These are phyloP conservation scores for Corniculantispora saksenae DNA, from an alignment of 2,329 filamentous ascomycete species.

Conservation along the genomic window DNA sequence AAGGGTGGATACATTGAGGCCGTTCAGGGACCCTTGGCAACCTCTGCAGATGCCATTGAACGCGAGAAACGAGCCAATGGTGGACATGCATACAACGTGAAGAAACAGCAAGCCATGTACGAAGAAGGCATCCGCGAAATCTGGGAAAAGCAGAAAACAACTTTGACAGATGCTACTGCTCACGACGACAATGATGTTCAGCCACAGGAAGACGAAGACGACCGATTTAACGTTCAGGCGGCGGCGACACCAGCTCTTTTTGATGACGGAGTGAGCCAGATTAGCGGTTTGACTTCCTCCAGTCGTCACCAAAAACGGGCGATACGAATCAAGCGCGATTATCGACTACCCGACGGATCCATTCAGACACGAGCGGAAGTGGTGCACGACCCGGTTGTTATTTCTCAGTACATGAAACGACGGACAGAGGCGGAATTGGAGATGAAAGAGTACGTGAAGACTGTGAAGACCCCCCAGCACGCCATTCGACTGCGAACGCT, in stretches of 20 bases:
- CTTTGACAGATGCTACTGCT: constrained; percentile 71
- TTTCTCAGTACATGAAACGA: constrained; percentile 82
- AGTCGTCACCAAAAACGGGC: constrained; percentile 69
- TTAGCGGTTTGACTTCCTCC: constrained; percentile 66
- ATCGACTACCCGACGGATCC: constrained; percentile 46
- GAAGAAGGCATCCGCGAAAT: constrained; percentile 88
- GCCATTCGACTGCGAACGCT: neutral
- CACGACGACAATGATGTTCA: constrained; percentile 64
- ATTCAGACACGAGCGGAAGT: constrained; percentile 65
- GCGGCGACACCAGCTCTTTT: constrained; percentile 67
- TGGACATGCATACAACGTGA: constrained; percentile 96
- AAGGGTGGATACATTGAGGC: constrained; percentile 93
- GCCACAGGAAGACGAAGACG: constrained; percentile 60
- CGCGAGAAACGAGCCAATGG: constrained; percentile 86
- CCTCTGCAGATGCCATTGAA: constrained; percentile 80
- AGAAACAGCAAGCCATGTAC: constrained; percentile 88
- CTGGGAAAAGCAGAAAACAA: constrained; percentile 84
- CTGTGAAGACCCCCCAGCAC: neutral
- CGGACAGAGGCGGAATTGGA: constrained; percentile 71
- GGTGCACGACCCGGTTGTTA: constrained; percentile 81
- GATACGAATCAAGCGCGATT: constrained; percentile 70
- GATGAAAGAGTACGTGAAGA: constrained; percentile 68
- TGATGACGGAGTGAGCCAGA: constrained; percentile 80
- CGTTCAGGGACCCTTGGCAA: constrained; percentile 65
- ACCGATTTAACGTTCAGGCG: constrained; percentile 70